Percentiles rank a stretch among this genome's conserved stretches.
phyloP scores from a whole-genome alignment of 345 rosid species.

The Erysimum cheiranthoides region DNA sequence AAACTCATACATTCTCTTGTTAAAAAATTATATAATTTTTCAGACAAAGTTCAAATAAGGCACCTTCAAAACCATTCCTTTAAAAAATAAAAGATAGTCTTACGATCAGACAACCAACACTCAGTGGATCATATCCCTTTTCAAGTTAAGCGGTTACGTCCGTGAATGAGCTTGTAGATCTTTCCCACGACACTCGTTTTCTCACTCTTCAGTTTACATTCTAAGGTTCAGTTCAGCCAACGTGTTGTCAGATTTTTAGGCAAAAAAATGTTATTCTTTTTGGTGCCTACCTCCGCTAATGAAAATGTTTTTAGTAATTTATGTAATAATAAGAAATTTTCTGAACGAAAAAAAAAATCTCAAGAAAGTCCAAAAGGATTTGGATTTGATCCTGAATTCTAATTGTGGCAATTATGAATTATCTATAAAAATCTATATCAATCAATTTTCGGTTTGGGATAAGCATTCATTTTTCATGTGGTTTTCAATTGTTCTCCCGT shows the following conservation, averaged over 20 bases:
- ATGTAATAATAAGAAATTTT: neutral
- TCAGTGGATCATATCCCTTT: neutral
- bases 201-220: neutral
- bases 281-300: neutral
- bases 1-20: too few relatives aligned
- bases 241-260: neutral
- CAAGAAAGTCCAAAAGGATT: conserved; percentile 4
- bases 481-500: conserved; percentile 36
- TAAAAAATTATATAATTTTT: too few relatives aligned
- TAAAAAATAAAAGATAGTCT: too few relatives aligned
- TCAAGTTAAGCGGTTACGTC: neutral
- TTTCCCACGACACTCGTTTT: neutral
- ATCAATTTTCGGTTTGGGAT: conserved; percentile 30
- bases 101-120: too few relatives aligned
- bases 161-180: neutral
- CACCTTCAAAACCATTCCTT: too few relatives aligned
- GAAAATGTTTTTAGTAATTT: neutral
- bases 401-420: neutral
- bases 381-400: conserved; percentile 16
- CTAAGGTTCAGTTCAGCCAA: neutral
- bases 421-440: conserved; percentile 12
- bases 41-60: too few relatives aligned
- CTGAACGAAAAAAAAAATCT: neutral
- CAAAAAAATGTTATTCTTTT: neutral
- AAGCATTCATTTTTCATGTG: conserved; percentile 30